phyloP scores from a whole-genome alignment of 2,329 filamentous ascomycete species.

The Monosporascus sp. region DNA sequence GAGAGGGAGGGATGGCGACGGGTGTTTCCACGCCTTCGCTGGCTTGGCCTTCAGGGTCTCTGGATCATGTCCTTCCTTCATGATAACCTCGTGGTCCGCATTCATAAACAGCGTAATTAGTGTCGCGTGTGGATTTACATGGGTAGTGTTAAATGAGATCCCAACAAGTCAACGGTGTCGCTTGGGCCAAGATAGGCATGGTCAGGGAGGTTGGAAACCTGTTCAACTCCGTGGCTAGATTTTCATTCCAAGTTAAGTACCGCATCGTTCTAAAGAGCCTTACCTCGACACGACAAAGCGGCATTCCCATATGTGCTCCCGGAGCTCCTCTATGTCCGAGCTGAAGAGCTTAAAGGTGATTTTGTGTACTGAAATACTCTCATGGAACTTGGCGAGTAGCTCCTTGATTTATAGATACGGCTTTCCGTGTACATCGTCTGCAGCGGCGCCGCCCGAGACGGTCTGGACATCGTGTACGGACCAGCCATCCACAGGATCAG shows the following conservation, averaged over 20 bases:
- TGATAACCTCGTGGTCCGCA: constrained; percentile 16
- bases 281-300: constrained; percentile 34
- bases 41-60: too few species aligned
- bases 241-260: neutral
- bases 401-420: constrained; percentile 28
- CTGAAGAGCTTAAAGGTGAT: constrained; percentile 24
- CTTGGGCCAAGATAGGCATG: constrained; percentile 24
- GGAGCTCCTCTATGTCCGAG: constrained; percentile 12
- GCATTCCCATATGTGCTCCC: neutral
- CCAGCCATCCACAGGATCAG: constrained; percentile 33
- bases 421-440: constrained; percentile 33
- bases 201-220: constrained; percentile 36
- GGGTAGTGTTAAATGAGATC: constrained; percentile 26
- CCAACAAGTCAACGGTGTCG: constrained; percentile 21
- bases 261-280: neutral
- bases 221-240: neutral
- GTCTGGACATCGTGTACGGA: constrained; percentile 16
- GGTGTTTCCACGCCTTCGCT: constrained; percentile 6
- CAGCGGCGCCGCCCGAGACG: constrained; percentile 12
- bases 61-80: neutral
- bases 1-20: constrained; percentile 1
- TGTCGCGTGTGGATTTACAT: constrained; percentile 31
- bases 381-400: constrained; percentile 24
- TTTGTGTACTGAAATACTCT: constrained; percentile 12
- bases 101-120: constrained; percentile 35